Percentiles rank a stretch among this genome's conserved stretches.
These are phyloP conservation scores for Tetracentron sinense DNA, from an alignment of 164 flowering plant genomes.

Conservation along the genomic window DNA sequence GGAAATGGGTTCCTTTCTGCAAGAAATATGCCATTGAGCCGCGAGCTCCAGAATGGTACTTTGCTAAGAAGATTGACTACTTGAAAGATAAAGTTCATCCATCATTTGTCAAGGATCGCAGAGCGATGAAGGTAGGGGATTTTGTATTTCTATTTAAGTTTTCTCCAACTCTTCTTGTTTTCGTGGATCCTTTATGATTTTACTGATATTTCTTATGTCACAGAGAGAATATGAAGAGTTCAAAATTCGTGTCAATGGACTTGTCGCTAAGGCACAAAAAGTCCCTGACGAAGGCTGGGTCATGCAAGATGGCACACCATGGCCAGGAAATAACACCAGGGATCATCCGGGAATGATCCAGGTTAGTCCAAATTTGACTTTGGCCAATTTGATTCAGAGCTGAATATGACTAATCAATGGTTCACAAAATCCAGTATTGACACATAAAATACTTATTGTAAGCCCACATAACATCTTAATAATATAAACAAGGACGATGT, in stretches of 20 bases:
- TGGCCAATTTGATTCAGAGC: no score
- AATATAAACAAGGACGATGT: no score
- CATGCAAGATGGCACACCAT: constrained; percentile 63
- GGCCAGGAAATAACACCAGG: constrained; percentile 59
- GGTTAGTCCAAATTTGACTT: no score
- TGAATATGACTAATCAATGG: no score
- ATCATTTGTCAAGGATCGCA: constrained; percentile 50
- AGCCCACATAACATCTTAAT: no score
- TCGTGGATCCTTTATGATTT: not conserved
- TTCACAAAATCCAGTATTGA: no score
- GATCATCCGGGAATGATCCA: constrained; percentile 73
- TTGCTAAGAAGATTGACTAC: constrained; percentile 50
- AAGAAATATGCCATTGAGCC: constrained; percentile 53
- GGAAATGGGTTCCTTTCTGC: constrained; percentile 64
- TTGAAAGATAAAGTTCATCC: constrained; percentile 56
- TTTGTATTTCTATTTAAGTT: not conserved
- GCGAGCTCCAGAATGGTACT: constrained; percentile 61
- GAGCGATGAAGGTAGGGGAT: constrained; percentile 51
- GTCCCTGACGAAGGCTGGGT: constrained; percentile 60
- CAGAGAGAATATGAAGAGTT: constrained; percentile 66
- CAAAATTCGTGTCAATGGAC: constrained; percentile 46
- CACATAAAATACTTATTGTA: no score
- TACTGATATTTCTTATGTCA: not conserved
- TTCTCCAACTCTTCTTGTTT: not conserved
- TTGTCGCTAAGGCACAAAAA: constrained; percentile 48